Base-by-base conservation (phyloP, 2,329 filamentous ascomycete species). In the Coniochaeta ligniaria region DNA sequence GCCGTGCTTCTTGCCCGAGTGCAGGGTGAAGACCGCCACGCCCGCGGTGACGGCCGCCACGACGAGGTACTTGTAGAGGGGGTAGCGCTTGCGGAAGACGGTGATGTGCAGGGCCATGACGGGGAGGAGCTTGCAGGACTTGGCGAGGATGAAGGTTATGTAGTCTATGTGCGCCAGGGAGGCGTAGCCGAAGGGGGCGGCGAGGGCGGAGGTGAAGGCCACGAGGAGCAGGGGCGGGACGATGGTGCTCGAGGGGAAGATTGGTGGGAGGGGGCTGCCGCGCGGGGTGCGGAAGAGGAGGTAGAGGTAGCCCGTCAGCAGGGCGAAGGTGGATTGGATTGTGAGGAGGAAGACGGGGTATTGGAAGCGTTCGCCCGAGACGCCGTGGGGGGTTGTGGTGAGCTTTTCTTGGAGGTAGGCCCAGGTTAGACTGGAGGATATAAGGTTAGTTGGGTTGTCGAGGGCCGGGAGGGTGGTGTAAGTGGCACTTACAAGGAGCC, bases 91-190 rank as follows among this genome's bases (percentile, higher is more conserved):
- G 62, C 89, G 87, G 80, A 97, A 99, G 55, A 99, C 76, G 52
- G 92, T 94, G 70, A 98, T 85, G 78, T 99, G 94, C 45, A 99
- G 83, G 70, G 95, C 88, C 95, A 99, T 98, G 70, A 99, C 95
- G 2, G 95, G 95, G n/a, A 99, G 86, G 22, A 99, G 84, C 79
- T 99, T 99, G 88, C 95, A 99, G 68, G 89, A 93, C 78, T 99
- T 98, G 68, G 95, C 94, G 47, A 99, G 89, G 67, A 97, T 91
- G 77, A 96, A 98, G 33, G 95, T 97, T 70, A 98, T 91, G 77
- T 98, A 98, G 83, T 98, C 95, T 75, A 98, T 92, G 74, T 98
- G 92, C 41, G 89, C 87, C 58, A 98, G 86, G 62, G 87, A 90
- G 57, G 95, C 93, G 76, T 98, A 98, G 67, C 94, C 95, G 71